Conservation (phyloP, 306 rosid species). For the Oemleria cerasiformis region DNA sequence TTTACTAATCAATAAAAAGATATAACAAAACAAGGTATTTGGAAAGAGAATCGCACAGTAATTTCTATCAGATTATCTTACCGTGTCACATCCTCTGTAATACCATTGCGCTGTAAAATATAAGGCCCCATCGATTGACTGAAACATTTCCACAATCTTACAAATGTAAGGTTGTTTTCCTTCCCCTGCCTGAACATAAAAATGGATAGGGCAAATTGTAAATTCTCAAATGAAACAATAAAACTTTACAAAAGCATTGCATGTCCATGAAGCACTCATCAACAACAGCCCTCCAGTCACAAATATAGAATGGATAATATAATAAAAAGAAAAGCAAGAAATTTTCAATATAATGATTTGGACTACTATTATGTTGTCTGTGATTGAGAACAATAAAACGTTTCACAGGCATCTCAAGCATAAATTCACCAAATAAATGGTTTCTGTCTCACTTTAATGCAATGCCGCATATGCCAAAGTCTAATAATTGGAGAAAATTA, state of each 20-base stretch:
- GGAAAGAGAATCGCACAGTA: neutral
- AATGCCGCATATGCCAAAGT: too few species aligned
- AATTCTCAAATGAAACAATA: neutral
- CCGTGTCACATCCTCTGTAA: slow-evolving; percentile 72
- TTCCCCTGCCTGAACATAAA: slow-evolving; percentile 50
- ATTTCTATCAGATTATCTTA: slow-evolving; percentile 25
- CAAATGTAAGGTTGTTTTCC: slow-evolving; percentile 43
- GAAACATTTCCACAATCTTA: slow-evolving; percentile 71
- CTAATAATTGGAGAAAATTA: too few species aligned
- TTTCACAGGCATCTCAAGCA: too few species aligned
- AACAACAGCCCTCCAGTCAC: neutral
- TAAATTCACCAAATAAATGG: too few species aligned
- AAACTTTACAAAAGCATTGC: neutral
- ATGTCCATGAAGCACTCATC: neutral
- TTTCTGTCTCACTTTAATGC: too few species aligned
- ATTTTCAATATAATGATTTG: too few species aligned
- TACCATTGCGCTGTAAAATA: slow-evolving; percentile 81
- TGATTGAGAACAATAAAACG: too few species aligned
- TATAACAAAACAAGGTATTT: neutral
- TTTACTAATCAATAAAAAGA: neutral
- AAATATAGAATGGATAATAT: too few species aligned
- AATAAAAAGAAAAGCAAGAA: too few species aligned
- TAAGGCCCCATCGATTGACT: slow-evolving; percentile 42
- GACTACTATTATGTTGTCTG: too few species aligned
- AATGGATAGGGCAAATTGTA: neutral